Percentiles rank a stretch among this genome's conserved stretches.
These are phyloP conservation scores for Blastocystis sp. DNA, from an alignment of 352 stramenopile species.

Conservation along the genomic window DNA sequence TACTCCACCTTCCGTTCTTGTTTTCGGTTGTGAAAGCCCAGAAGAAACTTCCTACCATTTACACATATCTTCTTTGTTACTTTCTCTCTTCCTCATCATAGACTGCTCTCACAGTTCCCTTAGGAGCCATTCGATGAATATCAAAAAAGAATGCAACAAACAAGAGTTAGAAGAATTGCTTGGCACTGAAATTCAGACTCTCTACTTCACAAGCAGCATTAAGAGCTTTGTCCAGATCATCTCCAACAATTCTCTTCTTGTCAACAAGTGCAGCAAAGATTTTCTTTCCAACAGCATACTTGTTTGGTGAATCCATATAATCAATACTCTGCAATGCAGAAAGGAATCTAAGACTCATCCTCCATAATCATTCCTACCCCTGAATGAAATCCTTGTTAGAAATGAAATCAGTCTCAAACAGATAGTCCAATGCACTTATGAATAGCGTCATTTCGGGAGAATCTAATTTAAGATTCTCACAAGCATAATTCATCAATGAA, in stretches of 20 bases:
- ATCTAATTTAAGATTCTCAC: neutral
- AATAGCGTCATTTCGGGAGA: neutral
- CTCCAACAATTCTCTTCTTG: neutral
- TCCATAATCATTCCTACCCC: neutral
- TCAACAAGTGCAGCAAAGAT: neutral
- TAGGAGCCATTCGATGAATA: slow-evolving; percentile 25
- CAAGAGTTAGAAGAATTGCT: neutral
- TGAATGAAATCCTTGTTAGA: slow-evolving; percentile 16
- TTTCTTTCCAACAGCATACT: neutral
- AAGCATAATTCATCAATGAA: neutral
- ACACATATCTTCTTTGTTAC: neutral
- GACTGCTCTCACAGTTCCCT: neutral
- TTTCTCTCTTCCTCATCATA: slow-evolving; percentile 30
- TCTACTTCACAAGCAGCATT: neutral
- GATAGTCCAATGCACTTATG: neutral
- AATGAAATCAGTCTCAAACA: slow-evolving; percentile 1
- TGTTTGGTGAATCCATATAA: slow-evolving; percentile 8
- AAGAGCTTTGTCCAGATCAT: neutral
- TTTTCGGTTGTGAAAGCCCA: slow-evolving; percentile 52
- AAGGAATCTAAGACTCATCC: neutral
- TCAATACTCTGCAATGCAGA: neutral
- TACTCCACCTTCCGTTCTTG: slow-evolving; percentile 43
- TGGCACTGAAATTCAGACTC: neutral
- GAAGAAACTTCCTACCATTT: slow-evolving; percentile 29
- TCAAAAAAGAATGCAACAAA: neutral